Conservation (phyloP, 2,329 filamentous ascomycete genomes). For the Cryphonectria carpinicola region DNA sequence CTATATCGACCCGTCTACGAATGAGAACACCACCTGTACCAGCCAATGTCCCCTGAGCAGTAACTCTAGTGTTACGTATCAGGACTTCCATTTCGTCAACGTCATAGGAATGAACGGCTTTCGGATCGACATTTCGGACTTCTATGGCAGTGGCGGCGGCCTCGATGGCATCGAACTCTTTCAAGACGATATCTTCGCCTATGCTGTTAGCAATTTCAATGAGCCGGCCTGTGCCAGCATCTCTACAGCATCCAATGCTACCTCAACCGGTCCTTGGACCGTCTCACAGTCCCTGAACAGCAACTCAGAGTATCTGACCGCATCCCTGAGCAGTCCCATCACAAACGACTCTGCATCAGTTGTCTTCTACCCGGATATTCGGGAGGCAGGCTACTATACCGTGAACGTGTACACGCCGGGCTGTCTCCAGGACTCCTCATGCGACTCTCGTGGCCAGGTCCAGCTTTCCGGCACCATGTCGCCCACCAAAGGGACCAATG, state of each 20-base stretch:
- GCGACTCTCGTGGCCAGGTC: slow-evolving; percentile 75
- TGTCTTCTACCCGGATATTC: slow-evolving; percentile 81
- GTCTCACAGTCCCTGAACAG: slow-evolving; percentile 70
- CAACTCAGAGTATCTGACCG: slow-evolving; percentile 76
- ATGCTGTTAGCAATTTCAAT: slow-evolving; percentile 86
- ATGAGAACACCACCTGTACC: slow-evolving; percentile 73
- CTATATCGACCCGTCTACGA: slow-evolving; percentile 76
- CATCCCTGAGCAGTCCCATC: slow-evolving; percentile 61
- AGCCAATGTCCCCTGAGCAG: slow-evolving; percentile 82
- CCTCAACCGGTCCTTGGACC: slow-evolving; percentile 74
- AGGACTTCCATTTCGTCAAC: slow-evolving; percentile 93
- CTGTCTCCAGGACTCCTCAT: slow-evolving; percentile 79
- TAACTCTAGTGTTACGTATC: slow-evolving; percentile 67
- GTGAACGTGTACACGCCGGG: slow-evolving; percentile 93
- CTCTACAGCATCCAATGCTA: slow-evolving; percentile 67
- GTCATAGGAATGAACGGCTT: slow-evolving; percentile 85
- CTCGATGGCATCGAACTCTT: slow-evolving; percentile 86
- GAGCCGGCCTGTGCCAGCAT: slow-evolving; percentile 78
- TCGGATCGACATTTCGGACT: slow-evolving; percentile 81
- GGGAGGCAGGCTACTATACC: slow-evolving; percentile 87
- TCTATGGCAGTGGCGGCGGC: slow-evolving; percentile 85
- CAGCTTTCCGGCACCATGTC: slow-evolving; percentile 77
- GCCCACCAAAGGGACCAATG: slow-evolving; percentile 39
- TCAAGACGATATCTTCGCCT: slow-evolving; percentile 81
- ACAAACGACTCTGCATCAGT: slow-evolving; percentile 67